Conservation (phyloP, 2,329 filamentous ascomycete species). For the Laburnicola sp. region DNA sequence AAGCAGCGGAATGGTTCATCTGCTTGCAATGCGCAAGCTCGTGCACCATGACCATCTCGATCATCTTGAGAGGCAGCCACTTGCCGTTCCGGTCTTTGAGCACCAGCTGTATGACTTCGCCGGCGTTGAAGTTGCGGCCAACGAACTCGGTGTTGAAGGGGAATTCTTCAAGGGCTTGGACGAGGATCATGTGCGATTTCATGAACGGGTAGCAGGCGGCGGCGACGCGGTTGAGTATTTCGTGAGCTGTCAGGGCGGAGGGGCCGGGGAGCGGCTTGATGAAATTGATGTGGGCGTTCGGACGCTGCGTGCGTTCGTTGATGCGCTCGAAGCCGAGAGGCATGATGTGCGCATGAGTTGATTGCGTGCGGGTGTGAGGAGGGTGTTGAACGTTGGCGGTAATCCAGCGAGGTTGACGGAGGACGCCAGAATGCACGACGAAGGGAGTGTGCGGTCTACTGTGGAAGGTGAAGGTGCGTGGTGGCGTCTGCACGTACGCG, state of each 20-base stretch:
- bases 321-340: slow-evolving; percentile 76
- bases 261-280: slow-evolving; percentile 75
- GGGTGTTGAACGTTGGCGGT: no score
- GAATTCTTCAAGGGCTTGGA: slow-evolving; percentile 72
- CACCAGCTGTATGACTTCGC: no score
- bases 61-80: slow-evolving; percentile 81
- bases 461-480: no score
- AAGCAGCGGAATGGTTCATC: slow-evolving; percentile 83
- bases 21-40: slow-evolving; percentile 85
- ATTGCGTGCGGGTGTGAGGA: no score
- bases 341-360: slow-evolving; percentile 58
- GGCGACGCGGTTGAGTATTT: slow-evolving; percentile 46
- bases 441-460: no score
- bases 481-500: no score
- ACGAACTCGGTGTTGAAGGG: slow-evolving; percentile 80
- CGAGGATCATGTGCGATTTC: slow-evolving; percentile 50
- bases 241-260: slow-evolving; percentile 28
- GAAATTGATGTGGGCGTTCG: slow-evolving; percentile 79
- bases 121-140: slow-evolving; percentile 87
- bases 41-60: slow-evolving; percentile 96
- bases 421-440: no score
- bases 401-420: no score
- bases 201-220: slow-evolving; percentile 73
- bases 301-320: slow-evolving; percentile 72
- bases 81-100: slow-evolving; percentile 65